These are phyloP conservation scores for Linum usitatissimum DNA, from an alignment of 345 rosid species.

Conservation along the genomic window DNA sequence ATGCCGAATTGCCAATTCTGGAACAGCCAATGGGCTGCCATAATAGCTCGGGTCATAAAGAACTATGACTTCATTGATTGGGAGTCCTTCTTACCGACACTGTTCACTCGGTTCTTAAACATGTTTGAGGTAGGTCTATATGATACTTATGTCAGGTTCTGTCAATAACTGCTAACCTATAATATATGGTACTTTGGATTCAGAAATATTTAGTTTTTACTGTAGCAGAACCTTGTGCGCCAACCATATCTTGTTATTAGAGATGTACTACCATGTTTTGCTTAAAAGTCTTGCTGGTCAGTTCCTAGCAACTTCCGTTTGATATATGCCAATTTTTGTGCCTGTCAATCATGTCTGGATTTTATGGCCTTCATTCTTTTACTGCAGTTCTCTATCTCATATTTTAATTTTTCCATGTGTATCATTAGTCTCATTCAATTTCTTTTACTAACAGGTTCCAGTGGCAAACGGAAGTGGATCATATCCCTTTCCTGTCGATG, in stretches of 20 bases:
- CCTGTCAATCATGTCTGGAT: neutral
- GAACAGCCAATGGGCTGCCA: conserved; percentile 94
- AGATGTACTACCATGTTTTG: neutral
- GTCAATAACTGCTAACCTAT: neutral
- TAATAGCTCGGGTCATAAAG: conserved; percentile 77
- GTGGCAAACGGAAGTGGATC: conserved; percentile 96
- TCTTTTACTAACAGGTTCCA: conserved; percentile 58
- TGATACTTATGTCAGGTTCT: neutral
- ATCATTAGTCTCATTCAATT: conserved; percentile 7
- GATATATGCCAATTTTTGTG: neutral
- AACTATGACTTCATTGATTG: conserved; percentile 62
- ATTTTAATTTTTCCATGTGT: neutral
- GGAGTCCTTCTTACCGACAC: conserved; percentile 66
- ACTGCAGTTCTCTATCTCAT: neutral
- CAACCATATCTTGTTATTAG: neutral
- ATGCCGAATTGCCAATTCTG: conserved; percentile 95
- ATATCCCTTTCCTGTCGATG: conserved; percentile 84
- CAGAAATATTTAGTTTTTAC: neutral
- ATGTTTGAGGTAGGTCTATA: conserved; percentile 85
- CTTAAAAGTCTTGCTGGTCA: neutral
- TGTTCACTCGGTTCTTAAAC: conserved; percentile 73
- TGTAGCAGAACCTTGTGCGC: neutral
- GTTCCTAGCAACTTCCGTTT: neutral
- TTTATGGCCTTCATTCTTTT: neutral
- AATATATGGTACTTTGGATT: neutral